Conservation (phyloP, 2,329 filamentous ascomycete genomes). For the Metarhizium album region DNA sequence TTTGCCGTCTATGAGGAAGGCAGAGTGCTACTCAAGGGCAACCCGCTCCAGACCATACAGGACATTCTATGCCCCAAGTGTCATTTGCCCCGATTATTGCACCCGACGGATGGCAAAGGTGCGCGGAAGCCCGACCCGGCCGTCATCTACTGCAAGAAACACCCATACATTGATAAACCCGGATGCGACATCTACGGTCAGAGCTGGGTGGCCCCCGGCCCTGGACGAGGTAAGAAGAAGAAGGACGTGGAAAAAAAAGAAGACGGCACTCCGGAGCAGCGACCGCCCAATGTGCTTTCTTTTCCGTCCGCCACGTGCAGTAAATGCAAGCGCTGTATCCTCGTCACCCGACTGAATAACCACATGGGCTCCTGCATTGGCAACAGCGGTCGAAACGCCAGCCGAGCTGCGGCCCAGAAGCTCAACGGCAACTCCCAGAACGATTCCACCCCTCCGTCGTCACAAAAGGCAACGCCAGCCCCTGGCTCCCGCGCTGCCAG, state of each 20-base stretch:
- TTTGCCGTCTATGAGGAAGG: slow-evolving; percentile 61
- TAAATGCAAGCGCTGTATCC: slow-evolving; percentile 56
- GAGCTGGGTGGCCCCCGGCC: slow-evolving; percentile 63
- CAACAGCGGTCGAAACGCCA: slow-evolving; percentile 53
- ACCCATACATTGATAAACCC: slow-evolving; percentile 64
- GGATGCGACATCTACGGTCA: slow-evolving; percentile 77
- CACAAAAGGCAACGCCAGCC: slow-evolving; percentile 50
- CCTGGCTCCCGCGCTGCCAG: slow-evolving; percentile 43
- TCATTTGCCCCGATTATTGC: slow-evolving; percentile 60
- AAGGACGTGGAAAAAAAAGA: slow-evolving; percentile 60
- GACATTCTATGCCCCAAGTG: slow-evolving; percentile 67
- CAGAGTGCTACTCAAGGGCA: slow-evolving; percentile 57
- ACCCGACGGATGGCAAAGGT: slow-evolving; percentile 62
- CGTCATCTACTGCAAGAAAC: slow-evolving; percentile 67
- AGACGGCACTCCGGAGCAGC: slow-evolving; percentile 39
- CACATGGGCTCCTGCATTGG: slow-evolving; percentile 60
- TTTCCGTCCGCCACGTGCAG: slow-evolving; percentile 57
- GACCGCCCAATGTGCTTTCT: slow-evolving; percentile 50
- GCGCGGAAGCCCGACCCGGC: slow-evolving; percentile 54
- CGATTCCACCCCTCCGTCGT: slow-evolving; percentile 49
- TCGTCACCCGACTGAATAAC: slow-evolving; percentile 54
- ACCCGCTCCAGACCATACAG: slow-evolving; percentile 58
- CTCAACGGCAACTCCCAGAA: slow-evolving; percentile 46
- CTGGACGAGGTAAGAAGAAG: slow-evolving; percentile 66
- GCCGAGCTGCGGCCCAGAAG: slow-evolving; percentile 51